Base-by-base conservation (phyloP, 1,284 basidiomycete genomes). In the Lentinus polychrous region DNA sequence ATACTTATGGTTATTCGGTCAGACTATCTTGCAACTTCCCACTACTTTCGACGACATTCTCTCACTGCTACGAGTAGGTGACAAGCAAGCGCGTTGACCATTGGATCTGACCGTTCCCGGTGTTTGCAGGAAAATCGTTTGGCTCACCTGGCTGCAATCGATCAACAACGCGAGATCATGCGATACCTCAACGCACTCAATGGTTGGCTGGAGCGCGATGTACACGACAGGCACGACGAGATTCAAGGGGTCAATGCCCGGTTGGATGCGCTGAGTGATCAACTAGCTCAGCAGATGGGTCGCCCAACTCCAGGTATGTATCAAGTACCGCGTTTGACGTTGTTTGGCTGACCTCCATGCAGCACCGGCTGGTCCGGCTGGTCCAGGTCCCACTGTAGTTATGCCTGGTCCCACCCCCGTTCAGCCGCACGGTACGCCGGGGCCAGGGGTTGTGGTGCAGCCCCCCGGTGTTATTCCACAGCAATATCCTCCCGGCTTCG, bases 91-190 rank as follows among this genome's bases (percentile, higher is more conserved):
- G 7, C n/a, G 12, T 40, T 5, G 32, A 33, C 40, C 46, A 46
- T 45, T 43, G 48, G 5, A 24, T 51, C 14, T 49, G 27, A 43
- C 35, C n/a, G 27, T 34, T 45, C 43, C 51, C 45, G 32, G 32
- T 55, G 35, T 42, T 22, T 36, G n/a, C 54, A 89, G 86, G 83
- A 87, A 69, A 86, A 84, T 59, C 81, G 81, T 2, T 65, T 78
- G 2, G 83, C 83, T 1, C 83, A 86, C 60, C 66, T 78, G 14
- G 85, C 85, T 0, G 83, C 84, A 15, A 75, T 86, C 8, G 81
- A 86, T 43, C 86, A 90, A 55, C 84, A 87, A 54, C 74, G 81
- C 20, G 85, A 87, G 58, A 69, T 90, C 38, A 85, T 88, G 76
- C 68, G 81, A 37, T 89, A 90, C 57, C 80, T 90, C 76, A 58